phyloP scores from a whole-genome alignment of 2,329 filamentous ascomycete genomes.

The Epichloe scottii region DNA sequence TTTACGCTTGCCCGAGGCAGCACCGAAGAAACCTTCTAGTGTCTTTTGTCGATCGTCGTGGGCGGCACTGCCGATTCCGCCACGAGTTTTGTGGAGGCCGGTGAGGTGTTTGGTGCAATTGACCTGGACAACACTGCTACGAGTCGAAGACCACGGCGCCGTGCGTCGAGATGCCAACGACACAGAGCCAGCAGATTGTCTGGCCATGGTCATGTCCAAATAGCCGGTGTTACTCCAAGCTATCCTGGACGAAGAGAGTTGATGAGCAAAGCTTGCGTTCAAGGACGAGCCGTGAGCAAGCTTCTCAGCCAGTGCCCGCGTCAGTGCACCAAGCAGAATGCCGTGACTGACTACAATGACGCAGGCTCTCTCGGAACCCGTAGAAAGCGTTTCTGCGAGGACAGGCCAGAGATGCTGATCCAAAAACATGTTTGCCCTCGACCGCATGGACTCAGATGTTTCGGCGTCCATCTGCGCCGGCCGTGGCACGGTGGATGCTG shows the following conservation, averaged over 20 bases:
- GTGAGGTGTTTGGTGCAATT: slow-evolving; percentile 62
- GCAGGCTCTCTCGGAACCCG: slow-evolving; percentile 21
- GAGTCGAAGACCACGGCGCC: slow-evolving; percentile 11
- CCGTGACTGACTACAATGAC: slow-evolving; percentile 67
- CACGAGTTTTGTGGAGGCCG: slow-evolving; percentile 64
- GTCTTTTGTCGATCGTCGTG: slow-evolving; percentile 66
- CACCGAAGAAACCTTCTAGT: slow-evolving; percentile 65
- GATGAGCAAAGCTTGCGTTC: background rate
- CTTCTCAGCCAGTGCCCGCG: slow-evolving; percentile 46
- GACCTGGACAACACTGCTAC: slow-evolving; percentile 24
- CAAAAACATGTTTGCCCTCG: slow-evolving; percentile 54
- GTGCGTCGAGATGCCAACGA: background rate
- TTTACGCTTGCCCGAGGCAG: slow-evolving; percentile 6
- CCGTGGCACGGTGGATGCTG: slow-evolving; percentile 13
- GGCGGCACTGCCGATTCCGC: slow-evolving; percentile 67
- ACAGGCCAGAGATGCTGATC: slow-evolving; percentile 48
- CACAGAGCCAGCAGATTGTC: background rate
- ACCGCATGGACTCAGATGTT: slow-evolving; percentile 52
- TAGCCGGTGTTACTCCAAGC: slow-evolving; percentile 44
- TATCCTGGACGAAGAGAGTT: background rate
- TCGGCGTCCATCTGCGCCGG: slow-evolving; percentile 42
- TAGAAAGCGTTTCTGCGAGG: slow-evolving; percentile 4
- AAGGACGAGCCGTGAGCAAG: slow-evolving; percentile 21
- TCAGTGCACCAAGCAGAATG: slow-evolving; percentile 60
- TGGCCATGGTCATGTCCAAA: slow-evolving; percentile 20